These are phyloP conservation scores for Arabidopsis suecica DNA, from an alignment of 345 rosid genomes.

Conservation along the genomic window DNA sequence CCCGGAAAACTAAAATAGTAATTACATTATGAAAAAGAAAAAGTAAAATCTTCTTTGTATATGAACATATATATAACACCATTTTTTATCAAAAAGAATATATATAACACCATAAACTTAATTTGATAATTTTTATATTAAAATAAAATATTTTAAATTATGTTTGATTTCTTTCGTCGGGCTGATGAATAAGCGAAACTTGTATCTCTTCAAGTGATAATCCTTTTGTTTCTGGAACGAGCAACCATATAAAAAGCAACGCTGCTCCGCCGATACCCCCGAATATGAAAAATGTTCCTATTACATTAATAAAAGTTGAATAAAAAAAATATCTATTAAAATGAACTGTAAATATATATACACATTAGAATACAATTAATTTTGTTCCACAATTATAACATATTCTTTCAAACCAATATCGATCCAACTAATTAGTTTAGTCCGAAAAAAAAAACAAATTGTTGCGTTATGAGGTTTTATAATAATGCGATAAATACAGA, in stretches of 20 bases:
- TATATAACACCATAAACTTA: no score
- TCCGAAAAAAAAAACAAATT: no score
- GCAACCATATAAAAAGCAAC: conserved; percentile 60
- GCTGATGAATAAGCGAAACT: conserved; percentile 45
- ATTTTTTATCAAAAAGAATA: no score
- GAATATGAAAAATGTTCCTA: conserved; percentile 44
- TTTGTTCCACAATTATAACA: no score
- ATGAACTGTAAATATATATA: neutral
- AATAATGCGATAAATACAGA: neutral
- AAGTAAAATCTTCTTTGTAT: no score
- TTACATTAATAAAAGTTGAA: neutral
- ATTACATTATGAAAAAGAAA: no score
- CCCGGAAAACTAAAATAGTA: no score
- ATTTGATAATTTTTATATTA: no score
- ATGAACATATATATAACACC: no score
- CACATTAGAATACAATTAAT: no score
- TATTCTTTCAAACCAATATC: no score
- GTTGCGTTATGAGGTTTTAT: neutral
- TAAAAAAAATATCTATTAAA: neutral
- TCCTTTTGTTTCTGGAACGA: conserved; percentile 81
- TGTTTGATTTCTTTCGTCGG: conserved; percentile 46
- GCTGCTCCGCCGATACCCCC: conserved; percentile 32
- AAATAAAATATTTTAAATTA: conserved; percentile 46
- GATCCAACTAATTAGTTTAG: no score
- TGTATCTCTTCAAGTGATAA: conserved; percentile 77